Base-by-base conservation (phyloP, 2,329 filamentous ascomycete genomes). In the Pseudonectria foliicola region DNA sequence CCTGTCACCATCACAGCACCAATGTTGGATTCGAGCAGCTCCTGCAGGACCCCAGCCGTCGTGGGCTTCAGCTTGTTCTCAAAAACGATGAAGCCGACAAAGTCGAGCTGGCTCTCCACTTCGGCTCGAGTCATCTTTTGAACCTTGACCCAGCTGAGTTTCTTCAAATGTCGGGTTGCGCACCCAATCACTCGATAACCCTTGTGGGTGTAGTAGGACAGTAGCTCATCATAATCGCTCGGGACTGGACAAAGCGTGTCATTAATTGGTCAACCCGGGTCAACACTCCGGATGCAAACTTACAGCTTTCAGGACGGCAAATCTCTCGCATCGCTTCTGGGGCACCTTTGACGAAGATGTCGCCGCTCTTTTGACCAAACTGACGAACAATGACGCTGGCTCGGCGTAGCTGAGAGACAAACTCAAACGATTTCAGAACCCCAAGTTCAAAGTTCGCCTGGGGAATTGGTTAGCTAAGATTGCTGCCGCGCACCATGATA, bases 271-370 rank as follows among this genome's bases (percentile, higher is more conserved):
- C n/a, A n/a, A n/a, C n/a, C n/a, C n/a, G n/a, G n/a, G n/a, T n/a
- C n/a, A n/a, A n/a, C 7, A 11, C 6, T 12, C 11, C 5, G 14
- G 3, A 7, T 3, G 4, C 7, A 6, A n/a, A 68, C 79, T 69
- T 55, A 85, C 80, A 86, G 59, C 78, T 90, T 45, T 89, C 83
- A 1, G 84, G 71, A 10, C 75, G 73, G 60, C 92, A 98, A 27
- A 98, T 96, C 14, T 92, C 87, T 45, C 82, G 85, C 82, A 98
- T 94, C 50, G 87, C 90, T 61, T 98, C 92, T 2, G 92, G 92
- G 6, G 93, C 92, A 23, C 92, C 92, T 60, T 98, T 98, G 42
- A 96, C 90, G 57, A 87, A 98, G 27, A 96, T 75, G 49, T 88
- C 83, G 29, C 82, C 89, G 42, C 85, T 88, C 48, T 79, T 80